These are phyloP conservation scores for Thielaviopsis populi DNA, from an alignment of 2,329 filamentous ascomycete genomes.

Conservation along the genomic window DNA sequence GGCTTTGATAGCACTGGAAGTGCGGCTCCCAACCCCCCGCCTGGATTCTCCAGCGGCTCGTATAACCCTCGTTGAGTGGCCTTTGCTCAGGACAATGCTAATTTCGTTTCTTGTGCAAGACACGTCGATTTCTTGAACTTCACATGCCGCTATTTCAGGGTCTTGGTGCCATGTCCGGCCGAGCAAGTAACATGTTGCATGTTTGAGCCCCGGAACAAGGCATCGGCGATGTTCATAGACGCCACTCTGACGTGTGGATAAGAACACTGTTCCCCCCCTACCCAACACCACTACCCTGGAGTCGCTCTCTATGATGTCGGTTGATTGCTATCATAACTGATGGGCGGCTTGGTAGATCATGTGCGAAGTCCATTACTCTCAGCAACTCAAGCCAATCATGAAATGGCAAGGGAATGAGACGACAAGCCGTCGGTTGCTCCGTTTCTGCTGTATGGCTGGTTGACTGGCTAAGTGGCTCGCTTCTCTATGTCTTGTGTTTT, in stretches of 20 bases:
- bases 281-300: too few species aligned
- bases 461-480: neutral
- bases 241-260: too few species aligned
- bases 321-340: neutral
- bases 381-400: neutral
- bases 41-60: slow-evolving; percentile 5
- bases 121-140: neutral
- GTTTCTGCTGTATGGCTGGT: neutral
- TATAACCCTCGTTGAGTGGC: slow-evolving; percentile 7
- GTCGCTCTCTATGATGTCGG: neutral
- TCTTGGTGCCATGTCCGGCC: too few species aligned
- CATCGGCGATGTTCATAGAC: neutral
- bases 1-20: neutral
- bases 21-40: neutral
- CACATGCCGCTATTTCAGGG: too few species aligned
- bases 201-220: neutral
- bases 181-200: too few species aligned
- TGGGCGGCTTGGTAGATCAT: neutral
- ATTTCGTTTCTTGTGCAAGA: neutral
- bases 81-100: neutral
- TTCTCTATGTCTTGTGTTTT: neutral
- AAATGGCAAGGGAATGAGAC: neutral
- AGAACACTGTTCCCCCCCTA: neutral
- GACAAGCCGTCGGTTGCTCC: neutral
- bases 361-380: neutral